Base-by-base conservation (phyloP, 306 rosid genomes). In the Pterocarpus macrocarpus region DNA sequence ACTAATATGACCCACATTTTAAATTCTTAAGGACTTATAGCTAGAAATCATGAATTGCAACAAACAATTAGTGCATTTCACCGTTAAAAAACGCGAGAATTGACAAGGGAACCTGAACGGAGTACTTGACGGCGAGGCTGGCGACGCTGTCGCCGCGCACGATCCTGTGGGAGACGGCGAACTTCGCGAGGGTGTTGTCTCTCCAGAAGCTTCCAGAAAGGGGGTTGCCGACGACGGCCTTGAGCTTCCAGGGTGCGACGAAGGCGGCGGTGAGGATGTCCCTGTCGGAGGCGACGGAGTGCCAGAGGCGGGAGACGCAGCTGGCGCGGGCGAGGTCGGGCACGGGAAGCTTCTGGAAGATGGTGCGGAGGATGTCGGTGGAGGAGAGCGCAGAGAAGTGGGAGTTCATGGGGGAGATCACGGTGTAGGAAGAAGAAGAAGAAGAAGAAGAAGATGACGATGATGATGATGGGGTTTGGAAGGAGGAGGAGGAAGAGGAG, bases 161-260 rank as follows among this genome's bases (percentile, higher is more conserved):
- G 30, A 95, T 83, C 43, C 86, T 91, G 78, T 93, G 99, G 0
- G 97, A 93, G 73, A 92, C 85, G 44, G 98, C 96, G 84, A 95
- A 95, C 81, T 92, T 95, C 4, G 88, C 87, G 30, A 95, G 75
- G 13, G 84, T 81, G 63, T 86, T 91, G 73, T 93, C 97, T 83
- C 96, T 86, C 99, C 99, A 95, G 91, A 95, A 95, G 97, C 90
- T 88, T 76, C 91, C 80, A 58, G 99, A 93, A 47, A 85, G 63
- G 0, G 99, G 98, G 53, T 88, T 78, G 1, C 97, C 97, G 39
- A 95, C 5, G 3, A 91, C 81, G 3, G 77, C 78, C 53, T 84
- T 89, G 77, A 95, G 43, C 65, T 88, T 93, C 99, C 98, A 95
- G 0, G 97, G 93, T 2, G 89, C 84, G 15, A 76, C 65, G 86